A percentile compares a stretch with the other conserved stretches of the same genome.
Evolutionary conservation across 1,139 yeast genomes (phyloP).

Genomic region (Candida sanyaensis): DNA sequence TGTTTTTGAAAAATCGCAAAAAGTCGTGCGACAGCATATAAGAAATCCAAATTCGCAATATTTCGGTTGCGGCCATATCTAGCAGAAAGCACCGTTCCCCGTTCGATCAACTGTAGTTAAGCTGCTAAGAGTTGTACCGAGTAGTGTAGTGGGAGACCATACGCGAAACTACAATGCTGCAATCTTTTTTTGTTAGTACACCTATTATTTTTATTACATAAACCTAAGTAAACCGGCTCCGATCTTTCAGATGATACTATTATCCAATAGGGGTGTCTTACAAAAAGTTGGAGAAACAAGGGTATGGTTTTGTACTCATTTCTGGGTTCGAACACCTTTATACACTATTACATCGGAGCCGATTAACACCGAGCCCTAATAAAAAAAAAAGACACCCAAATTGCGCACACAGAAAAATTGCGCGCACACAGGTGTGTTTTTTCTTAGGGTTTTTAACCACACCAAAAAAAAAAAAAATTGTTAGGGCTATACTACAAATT

Average conservation of each 20-base stretch:
- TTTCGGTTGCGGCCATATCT: conserved; percentile 47
- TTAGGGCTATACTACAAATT: too few relatives aligned
- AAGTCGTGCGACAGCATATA: neutral
- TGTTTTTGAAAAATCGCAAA: neutral
- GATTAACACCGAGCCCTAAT: too few relatives aligned
- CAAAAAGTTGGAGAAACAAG: neutral
- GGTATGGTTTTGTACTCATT: too few relatives aligned
- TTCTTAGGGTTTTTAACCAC: too few relatives aligned
- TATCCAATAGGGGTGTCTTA: neutral
- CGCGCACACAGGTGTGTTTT: too few relatives aligned
- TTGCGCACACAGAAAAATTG: too few relatives aligned
- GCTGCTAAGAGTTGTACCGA: conserved; percentile 56
- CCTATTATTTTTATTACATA: conserved; percentile 1
- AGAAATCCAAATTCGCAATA: neutral
- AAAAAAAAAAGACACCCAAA: too few relatives aligned
- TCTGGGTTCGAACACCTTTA: too few relatives aligned
- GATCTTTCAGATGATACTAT: neutral
- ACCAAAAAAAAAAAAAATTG: too few relatives aligned
- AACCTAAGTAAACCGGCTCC: neutral
- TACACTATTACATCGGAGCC: too few relatives aligned
- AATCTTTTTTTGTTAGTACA: conserved; percentile 30
- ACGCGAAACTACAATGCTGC: conserved; percentile 57
- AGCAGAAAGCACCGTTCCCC: conserved; percentile 51
- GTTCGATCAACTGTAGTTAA: conserved; percentile 51
- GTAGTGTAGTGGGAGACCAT: conserved; percentile 58